Conservation (phyloP, 1,284 basidiomycete species). For the Cryptococcus sp. region DNA sequence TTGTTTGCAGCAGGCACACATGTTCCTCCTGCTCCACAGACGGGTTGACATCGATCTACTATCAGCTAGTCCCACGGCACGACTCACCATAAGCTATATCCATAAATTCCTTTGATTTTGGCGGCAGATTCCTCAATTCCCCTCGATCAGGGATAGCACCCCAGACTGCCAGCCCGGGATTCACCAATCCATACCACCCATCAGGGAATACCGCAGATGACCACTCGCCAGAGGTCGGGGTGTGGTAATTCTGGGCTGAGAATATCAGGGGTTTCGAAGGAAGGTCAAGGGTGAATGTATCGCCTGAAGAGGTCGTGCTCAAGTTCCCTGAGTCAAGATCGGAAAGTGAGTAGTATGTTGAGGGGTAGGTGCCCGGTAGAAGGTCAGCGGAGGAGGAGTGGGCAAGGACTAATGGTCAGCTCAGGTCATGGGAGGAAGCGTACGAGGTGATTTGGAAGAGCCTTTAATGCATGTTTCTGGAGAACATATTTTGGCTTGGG, state of each 20-base stretch:
- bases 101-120: background rate
- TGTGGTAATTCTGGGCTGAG: slow-evolving; percentile 1
- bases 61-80: background rate
- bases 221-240: slow-evolving; percentile 15
- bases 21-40: slow-evolving; percentile 28
- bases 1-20: slow-evolving; percentile 14
- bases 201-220: slow-evolving; percentile 26
- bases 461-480: background rate
- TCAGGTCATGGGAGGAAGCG: background rate
- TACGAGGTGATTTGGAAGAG: slow-evolving; percentile 1
- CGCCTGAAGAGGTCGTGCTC: background rate
- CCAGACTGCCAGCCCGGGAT: slow-evolving; percentile 31
- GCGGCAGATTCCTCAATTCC: slow-evolving; percentile 4
- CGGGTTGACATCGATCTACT: slow-evolving; percentile 27
- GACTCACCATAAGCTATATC: slow-evolving; percentile 20
- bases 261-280: slow-evolving; percentile 15
- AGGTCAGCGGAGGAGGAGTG: background rate
- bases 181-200: slow-evolving; percentile 29
- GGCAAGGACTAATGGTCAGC: background rate
- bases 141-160: slow-evolving; percentile 23
- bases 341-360: slow-evolving; percentile 6
- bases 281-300: slow-evolving; percentile 13
- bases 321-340: slow-evolving; percentile 16
- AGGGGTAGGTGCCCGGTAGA: slow-evolving; percentile 17
- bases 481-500: slow-evolving; percentile 1